Percentiles rank a stretch among this genome's conserved stretches.
These are phyloP conservation scores for Baorangia bicolor DNA, from an alignment of 768 basidiomycete species.

Conservation along the genomic window DNA sequence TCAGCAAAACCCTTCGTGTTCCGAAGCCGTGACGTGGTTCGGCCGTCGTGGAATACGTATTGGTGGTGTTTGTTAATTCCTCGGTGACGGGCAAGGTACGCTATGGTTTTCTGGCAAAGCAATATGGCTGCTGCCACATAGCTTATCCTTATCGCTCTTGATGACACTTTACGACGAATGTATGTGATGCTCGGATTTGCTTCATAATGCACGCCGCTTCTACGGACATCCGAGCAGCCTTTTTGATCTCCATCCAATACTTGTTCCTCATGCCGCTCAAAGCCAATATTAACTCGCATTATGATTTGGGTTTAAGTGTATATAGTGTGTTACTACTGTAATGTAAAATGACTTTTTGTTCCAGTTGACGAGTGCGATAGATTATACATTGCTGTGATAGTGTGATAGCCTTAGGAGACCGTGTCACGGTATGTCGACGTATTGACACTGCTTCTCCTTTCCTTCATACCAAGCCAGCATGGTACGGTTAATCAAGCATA, in stretches of 20 bases:
- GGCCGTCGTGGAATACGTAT: not conserved
- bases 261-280: not conserved
- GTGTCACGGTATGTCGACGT: not conserved
- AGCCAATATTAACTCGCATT: not conserved
- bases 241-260: not conserved
- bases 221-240: not conserved
- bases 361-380: too few species aligned
- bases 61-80: not conserved
- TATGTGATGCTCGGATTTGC: slow-evolving; percentile 12
- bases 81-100: slow-evolving; percentile 2
- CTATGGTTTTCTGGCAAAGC: slow-evolving; percentile 2
- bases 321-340: too few species aligned
- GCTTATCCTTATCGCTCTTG: slow-evolving; percentile 5
- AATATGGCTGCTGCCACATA: not conserved
- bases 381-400: too few species aligned
- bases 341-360: not conserved
- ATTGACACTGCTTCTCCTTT: not conserved
- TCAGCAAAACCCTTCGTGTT: slow-evolving; percentile 92
- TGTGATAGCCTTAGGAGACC: not conserved
- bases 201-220: not conserved
- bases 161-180: slow-evolving; percentile 15
- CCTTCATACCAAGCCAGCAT: not conserved
- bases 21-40: slow-evolving; percentile 60
- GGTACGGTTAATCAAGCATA: not conserved
- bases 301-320: not conserved